Evolutionary conservation across 306 rosid species (phyloP).

Genomic region (Gastrolobium villosum): DNA sequence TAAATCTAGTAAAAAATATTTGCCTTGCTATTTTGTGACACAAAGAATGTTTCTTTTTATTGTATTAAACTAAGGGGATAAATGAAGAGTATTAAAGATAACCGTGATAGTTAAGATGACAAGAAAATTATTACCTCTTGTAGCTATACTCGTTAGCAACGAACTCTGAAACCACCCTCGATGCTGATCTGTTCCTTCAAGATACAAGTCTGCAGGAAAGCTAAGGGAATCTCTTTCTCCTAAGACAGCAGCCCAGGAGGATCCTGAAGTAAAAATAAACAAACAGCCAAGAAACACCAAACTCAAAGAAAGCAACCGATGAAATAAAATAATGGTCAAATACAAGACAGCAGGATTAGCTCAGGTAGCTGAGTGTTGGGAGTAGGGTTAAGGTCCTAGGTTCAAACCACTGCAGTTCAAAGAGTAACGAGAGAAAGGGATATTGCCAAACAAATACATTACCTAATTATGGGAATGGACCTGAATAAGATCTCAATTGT

Average conservation of each 20-base stretch:
- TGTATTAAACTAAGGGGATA: neutral
- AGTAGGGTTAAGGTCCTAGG: slow-evolving; percentile 31
- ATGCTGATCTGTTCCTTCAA: slow-evolving; percentile 99
- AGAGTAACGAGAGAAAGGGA: slow-evolving; percentile 10
- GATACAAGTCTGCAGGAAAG: slow-evolving; percentile 94
- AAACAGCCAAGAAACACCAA: slow-evolving; percentile 37
- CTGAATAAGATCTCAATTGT: slow-evolving; percentile 28
- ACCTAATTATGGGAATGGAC: slow-evolving; percentile 5
- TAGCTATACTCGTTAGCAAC: slow-evolving; percentile 88
- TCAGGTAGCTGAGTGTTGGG: slow-evolving; percentile 22
- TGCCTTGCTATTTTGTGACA: neutral
- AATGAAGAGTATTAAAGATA: slow-evolving; percentile 2
- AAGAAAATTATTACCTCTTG: slow-evolving; percentile 72
- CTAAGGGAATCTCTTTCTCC: slow-evolving; percentile 71
- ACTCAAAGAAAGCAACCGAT: slow-evolving; percentile 38
- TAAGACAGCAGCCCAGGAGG: slow-evolving; percentile 99
- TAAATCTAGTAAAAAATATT: neutral
- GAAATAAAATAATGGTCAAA: slow-evolving; percentile 26
- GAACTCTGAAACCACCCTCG: slow-evolving; percentile 99
- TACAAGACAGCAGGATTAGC: slow-evolving; percentile 21
- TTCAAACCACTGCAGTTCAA: neutral
- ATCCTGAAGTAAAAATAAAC: slow-evolving; percentile 70
- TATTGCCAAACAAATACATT: slow-evolving; percentile 22
- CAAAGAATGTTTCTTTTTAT: neutral
- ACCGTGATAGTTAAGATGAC: neutral